Conservation (phyloP, 441 rosid genomes). For the Theobroma grandiflorum region DNA sequence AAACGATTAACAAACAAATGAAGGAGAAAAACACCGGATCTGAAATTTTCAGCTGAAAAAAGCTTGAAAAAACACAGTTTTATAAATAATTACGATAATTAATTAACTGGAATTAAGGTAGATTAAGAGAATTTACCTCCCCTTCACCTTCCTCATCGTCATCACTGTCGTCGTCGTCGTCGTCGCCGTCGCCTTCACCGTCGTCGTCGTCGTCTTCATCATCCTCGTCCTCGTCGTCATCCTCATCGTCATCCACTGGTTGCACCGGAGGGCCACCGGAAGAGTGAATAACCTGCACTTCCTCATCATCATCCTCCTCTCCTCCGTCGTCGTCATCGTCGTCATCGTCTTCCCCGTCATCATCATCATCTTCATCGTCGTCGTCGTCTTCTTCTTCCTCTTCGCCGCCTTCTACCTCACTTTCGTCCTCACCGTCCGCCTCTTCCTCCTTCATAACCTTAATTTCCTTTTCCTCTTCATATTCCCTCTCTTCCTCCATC, state of each 20-base stretch:
- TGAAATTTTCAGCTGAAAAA: conserved; percentile 1
- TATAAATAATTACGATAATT: neutral
- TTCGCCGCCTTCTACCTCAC: conserved; percentile 35
- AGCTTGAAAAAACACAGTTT: neutral
- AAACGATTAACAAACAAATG: neutral
- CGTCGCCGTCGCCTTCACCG: conserved; percentile 48
- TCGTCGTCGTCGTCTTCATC: conserved; percentile 53
- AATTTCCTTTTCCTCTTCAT: conserved; percentile 42
- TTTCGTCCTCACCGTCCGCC: conserved; percentile 45
- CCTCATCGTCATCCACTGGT: conserved; percentile 64
- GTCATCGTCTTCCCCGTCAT: conserved; percentile 46
- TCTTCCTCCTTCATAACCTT: conserved; percentile 42
- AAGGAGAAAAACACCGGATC: conserved; percentile 29
- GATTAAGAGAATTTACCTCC: conserved; percentile 41
- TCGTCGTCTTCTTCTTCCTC: conserved; percentile 38
- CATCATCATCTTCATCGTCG: conserved; percentile 28
- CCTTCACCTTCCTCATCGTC: conserved; percentile 46
- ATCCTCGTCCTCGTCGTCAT: conserved; percentile 48
- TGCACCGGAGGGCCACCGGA: conserved; percentile 64
- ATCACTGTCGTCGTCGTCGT: conserved; percentile 41
- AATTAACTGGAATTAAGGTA: neutral
- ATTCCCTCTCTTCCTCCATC: conserved; percentile 46
- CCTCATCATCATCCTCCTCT: conserved; percentile 52
- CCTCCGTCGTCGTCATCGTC: conserved; percentile 49
- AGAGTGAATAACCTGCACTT: conserved; percentile 59